phyloP scores from a whole-genome alignment of 805 yeast genomes.

The Teunomyces cretensis region DNA sequence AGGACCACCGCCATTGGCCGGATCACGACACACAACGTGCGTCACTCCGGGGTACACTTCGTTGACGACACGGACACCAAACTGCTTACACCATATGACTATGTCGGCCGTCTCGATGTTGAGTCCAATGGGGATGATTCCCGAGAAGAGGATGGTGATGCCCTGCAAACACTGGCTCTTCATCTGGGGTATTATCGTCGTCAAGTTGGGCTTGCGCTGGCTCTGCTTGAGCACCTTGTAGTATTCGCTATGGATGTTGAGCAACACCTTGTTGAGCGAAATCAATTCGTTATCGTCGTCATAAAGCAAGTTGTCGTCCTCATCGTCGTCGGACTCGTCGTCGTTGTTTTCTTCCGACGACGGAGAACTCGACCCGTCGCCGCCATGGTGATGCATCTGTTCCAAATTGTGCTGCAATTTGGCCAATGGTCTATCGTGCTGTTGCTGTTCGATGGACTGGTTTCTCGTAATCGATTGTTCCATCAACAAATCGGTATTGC shows the following conservation, averaged over 20 bases:
- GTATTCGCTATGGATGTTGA: conserved; percentile 64
- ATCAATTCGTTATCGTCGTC: conserved; percentile 82
- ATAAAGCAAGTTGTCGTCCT: conserved; percentile 53
- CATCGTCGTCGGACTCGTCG: conserved; percentile 29
- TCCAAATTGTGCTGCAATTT: conserved; percentile 75
- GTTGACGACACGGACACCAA: conserved; percentile 82
- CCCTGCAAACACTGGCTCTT: conserved; percentile 68
- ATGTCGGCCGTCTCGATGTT: conserved; percentile 75
- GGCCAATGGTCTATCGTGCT: conserved; percentile 80
- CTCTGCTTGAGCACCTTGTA: conserved; percentile 48
- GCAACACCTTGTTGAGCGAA: conserved; percentile 60
- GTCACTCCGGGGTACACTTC: conserved; percentile 75
- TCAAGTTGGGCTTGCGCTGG: conserved; percentile 56
- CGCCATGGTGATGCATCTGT: conserved; percentile 36
- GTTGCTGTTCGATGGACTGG: conserved; percentile 74
- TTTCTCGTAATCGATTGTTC: conserved; percentile 64
- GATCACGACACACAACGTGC: conserved; percentile 80
- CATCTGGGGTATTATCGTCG: conserved; percentile 70
- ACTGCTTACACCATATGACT: conserved; percentile 87
- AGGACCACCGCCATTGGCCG: conserved; percentile 45
- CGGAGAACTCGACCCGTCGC: conserved; percentile 14
- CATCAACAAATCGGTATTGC: conserved; percentile 46
- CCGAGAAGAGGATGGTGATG: conserved; percentile 75
- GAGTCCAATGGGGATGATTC: conserved; percentile 84
- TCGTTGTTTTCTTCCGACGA: conserved; percentile 20